phyloP scores from a whole-genome alignment of 129 eudicot genomes.

The Ambrosia trifida region DNA sequence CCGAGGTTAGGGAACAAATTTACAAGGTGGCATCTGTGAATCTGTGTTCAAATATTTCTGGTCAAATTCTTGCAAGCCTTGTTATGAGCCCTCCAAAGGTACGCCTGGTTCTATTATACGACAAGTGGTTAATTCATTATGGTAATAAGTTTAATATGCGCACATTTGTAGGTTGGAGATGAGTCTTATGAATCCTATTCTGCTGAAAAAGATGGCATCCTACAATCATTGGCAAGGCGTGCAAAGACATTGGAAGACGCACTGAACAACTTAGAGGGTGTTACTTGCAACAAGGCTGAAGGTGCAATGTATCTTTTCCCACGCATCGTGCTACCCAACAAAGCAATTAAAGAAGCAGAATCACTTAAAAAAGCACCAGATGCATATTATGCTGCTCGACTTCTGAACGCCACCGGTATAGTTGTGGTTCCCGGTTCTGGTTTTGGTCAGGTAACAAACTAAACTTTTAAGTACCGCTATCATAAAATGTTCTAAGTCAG shows the following conservation, averaged over 20 bases:
- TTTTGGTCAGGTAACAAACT: slow-evolving; percentile 70
- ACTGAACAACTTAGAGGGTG: slow-evolving; percentile 81
- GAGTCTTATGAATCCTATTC: slow-evolving; percentile 79
- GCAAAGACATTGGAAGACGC: slow-evolving; percentile 95
- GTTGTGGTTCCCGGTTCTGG: slow-evolving; percentile 98
- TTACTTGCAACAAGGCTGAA: slow-evolving; percentile 91
- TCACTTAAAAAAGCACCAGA: slow-evolving; percentile 73
- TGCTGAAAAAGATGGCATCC: slow-evolving; percentile 83
- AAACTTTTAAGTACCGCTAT: background rate
- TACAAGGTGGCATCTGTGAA: slow-evolving; percentile 96
- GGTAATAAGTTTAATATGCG: slow-evolving; percentile 12
- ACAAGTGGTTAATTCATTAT: background rate
- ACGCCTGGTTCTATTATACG: background rate
- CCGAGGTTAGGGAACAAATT: slow-evolving; percentile 88
- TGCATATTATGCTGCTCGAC: slow-evolving; percentile 69
- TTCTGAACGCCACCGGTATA: slow-evolving; percentile 83
- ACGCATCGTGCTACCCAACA: slow-evolving; percentile 67
- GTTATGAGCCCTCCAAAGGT: slow-evolving; percentile 99
- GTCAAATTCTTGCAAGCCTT: slow-evolving; percentile 97
- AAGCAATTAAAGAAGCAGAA: slow-evolving; percentile 89
- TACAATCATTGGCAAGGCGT: slow-evolving; percentile 84
- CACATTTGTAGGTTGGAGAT: slow-evolving; percentile 82
- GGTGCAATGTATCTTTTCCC: slow-evolving; percentile 99
- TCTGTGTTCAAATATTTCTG: slow-evolving; percentile 88
- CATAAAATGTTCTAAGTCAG: background rate